A percentile compares a stretch with the other conserved stretches of the same genome.
Conservation (phyloP, 441 rosid species). For the Erodium moschatum region DNA sequence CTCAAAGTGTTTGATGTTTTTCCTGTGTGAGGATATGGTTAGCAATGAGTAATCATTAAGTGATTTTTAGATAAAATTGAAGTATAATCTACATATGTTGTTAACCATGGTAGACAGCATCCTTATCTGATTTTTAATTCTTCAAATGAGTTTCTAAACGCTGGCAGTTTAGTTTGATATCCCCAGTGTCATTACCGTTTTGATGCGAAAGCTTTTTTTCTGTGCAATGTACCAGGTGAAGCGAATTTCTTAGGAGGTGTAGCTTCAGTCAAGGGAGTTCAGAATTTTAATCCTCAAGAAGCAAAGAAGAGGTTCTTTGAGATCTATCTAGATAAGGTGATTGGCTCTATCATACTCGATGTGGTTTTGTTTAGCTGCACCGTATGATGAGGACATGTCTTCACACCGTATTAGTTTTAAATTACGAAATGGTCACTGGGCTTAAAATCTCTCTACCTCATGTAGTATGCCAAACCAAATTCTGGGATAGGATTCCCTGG, state of each 20-base stretch:
- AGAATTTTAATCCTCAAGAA: slow-evolving; percentile 51
- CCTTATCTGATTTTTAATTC: neutral
- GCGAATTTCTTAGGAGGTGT: slow-evolving; percentile 88
- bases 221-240: slow-evolving; percentile 46
- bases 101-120: neutral
- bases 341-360: neutral
- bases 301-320: slow-evolving; percentile 84
- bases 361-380: slow-evolving; percentile 2
- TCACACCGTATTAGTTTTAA: neutral
- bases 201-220: slow-evolving; percentile 15
- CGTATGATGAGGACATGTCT: slow-evolving; percentile 2
- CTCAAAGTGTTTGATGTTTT: neutral
- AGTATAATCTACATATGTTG: neutral
- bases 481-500: slow-evolving; percentile 94
- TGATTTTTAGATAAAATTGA: neutral
- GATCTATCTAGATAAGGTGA: slow-evolving; percentile 81
- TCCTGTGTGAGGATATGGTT: neutral
- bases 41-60: neutral
- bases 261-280: slow-evolving; percentile 68
- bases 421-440: slow-evolving; percentile 2
- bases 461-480: slow-evolving; percentile 85
- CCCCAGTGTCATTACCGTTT: neutral
- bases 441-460: slow-evolving; percentile 10
- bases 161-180: neutral
- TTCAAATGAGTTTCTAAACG: slow-evolving; percentile 4